Conservation (phyloP, 2,329 filamentous ascomycete genomes). For the Rutstroemia sp. region DNA sequence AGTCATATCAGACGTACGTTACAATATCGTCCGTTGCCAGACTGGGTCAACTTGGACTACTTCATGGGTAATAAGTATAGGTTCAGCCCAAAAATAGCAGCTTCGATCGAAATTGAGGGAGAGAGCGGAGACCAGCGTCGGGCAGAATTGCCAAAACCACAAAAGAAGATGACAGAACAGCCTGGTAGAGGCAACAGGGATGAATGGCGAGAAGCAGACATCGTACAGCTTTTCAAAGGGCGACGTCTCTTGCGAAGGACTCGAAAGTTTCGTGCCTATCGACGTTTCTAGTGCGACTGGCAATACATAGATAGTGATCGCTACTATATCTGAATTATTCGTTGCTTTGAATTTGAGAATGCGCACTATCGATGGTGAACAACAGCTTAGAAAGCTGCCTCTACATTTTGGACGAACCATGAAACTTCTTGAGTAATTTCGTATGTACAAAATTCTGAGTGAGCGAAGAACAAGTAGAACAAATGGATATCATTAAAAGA, state of each 20-base stretch:
- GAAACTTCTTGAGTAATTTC: no score
- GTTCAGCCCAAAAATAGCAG: neutral
- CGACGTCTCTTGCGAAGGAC: neutral
- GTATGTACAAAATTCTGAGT: no score
- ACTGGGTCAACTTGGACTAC: neutral
- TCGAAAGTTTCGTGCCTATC: neutral
- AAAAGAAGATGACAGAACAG: neutral
- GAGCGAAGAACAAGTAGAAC: no score
- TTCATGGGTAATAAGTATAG: neutral
- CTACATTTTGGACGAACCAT: no score
- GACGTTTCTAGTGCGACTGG: neutral
- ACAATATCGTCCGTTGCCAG: neutral
- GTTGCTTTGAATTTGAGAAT: no score
- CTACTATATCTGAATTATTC: no score
- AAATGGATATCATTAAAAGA: neutral
- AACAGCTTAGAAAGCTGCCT: no score
- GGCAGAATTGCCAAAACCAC: neutral
- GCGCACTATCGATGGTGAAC: no score
- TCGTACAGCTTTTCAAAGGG: neutral
- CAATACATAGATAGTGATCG: neutral
- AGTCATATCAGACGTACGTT: neutral
- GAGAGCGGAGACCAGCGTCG: neutral
- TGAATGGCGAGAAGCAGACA: no score
- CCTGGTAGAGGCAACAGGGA: no score
- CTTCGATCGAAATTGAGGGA: neutral